Base-by-base conservation (phyloP, 208 protist species). In the Acanthamoeba royreba region DNA sequence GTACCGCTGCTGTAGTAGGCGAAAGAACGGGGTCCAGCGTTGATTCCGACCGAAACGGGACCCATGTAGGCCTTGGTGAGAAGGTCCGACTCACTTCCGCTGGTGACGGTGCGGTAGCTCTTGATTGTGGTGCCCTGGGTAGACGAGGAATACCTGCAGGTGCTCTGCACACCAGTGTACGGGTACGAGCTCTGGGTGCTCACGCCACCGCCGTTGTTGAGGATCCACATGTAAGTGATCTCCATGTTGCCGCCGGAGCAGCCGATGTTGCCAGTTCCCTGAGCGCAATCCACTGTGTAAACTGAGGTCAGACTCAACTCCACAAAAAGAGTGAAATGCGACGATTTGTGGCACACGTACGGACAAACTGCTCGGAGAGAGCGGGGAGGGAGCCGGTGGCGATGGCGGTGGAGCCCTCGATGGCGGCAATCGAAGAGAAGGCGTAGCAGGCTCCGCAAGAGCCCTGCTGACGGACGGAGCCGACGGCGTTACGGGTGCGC, bases 371-470 rank as follows among this genome's bases (percentile, higher is more conserved):
- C 25, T 92, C 87, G 35, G 87, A 95, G 72, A 63, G 95, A 52
- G 11, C 38, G 35, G 40, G 19, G 25, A 77, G 43, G 42, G 77
- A 55, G 13, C 47, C 45, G 25, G 86, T 89, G 55, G 49, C 55
- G 83, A 96, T 90, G 46, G 91, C 92, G 95, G 95, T 97, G 92
- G 95, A 94, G 17, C 98, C 96, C 95, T 99, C 98, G 52, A 99
- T 97, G 92, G 98, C 96, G 83, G 98, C 98, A 53, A 98, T 98
- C 31, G 99, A 96, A 15, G 97, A 98, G 98, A 99, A 99, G 74
- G 98, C 95, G 98, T 98, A 99, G 96, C 98, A 99, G 42, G 97
- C 98, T 92, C 99, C 99, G 96, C 98, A 99, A 49, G 94, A 94
- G 61, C 98, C 98, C 96, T 99, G 98, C 94, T 99, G 95, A 97